Conservation (phyloP, 2,329 filamentous ascomycete genomes). For the Cladosporium cucumerinum region DNA sequence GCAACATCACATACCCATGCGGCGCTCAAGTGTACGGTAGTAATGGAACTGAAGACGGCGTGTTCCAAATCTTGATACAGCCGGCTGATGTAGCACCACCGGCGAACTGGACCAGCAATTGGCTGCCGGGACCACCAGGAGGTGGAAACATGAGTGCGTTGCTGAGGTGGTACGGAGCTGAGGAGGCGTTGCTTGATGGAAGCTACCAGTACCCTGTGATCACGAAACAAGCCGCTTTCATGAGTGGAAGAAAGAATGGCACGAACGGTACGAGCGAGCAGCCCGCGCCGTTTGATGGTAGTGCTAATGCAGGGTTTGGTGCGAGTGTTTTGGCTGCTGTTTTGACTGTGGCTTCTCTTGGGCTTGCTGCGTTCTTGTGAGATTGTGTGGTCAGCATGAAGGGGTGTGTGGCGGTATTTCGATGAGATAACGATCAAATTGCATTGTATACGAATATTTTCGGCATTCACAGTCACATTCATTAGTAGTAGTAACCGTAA, state of each 20-base stretch:
- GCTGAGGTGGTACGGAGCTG: constrained; percentile 8
- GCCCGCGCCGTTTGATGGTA: neutral
- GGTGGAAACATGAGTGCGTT: constrained; percentile 3
- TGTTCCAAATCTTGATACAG: constrained; percentile 22
- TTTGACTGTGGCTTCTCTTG: constrained; percentile 1
- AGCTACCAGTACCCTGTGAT: constrained; percentile 1
- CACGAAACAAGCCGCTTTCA: constrained; percentile 14
- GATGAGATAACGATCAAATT: neutral
- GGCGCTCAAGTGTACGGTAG: constrained; percentile 18
- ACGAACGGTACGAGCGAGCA: neutral
- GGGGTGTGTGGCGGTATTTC: neutral
- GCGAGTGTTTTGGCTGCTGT: neutral
- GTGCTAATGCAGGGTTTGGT: neutral
- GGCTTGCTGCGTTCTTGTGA: neutral
- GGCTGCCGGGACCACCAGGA: constrained; percentile 15
- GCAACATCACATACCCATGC: constrained; percentile 20
- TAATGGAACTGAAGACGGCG: neutral
- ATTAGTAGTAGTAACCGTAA: neutral
- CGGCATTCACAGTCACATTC: neutral
- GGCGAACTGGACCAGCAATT: constrained; percentile 24
- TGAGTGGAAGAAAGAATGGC: neutral
- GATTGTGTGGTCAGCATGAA: neutral
- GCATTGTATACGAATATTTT: neutral
- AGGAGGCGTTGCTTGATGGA: constrained; percentile 1
- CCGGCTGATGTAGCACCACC: constrained; percentile 21